Evolutionary conservation across 768 basidiomycete species (phyloP).

Genomic region (Sarcodon aspratus): DNA sequence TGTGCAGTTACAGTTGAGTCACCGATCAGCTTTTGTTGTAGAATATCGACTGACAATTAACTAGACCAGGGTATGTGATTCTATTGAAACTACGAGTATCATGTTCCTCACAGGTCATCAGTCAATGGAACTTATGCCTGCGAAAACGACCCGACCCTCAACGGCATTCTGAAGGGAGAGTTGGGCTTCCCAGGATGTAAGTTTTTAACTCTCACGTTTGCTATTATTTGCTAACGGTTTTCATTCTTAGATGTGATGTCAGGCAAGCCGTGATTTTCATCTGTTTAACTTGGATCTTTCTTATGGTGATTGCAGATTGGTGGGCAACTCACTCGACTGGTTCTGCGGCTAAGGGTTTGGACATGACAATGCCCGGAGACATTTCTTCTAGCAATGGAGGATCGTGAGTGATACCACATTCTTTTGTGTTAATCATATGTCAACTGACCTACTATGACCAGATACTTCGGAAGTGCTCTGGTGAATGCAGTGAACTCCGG

Average conservation of each 20-base stretch:
- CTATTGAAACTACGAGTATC: not conserved
- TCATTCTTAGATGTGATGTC: constrained; percentile 5
- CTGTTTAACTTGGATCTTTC: not conserved
- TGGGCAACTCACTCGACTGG: constrained; percentile 5
- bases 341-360: constrained; percentile 5
- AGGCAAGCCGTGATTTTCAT: not conserved
- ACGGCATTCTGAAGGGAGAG: constrained; percentile 6
- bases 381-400: not conserved
- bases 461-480: constrained; percentile 6
- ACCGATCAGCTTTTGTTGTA: not conserved
- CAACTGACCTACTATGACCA: not conserved
- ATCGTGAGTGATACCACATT: too few relatives aligned
- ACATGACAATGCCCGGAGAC: constrained; percentile 10
- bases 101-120: not conserved
- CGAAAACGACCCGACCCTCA: constrained; percentile 5
- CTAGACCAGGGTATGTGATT: constrained; percentile 8
- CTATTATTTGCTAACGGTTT: not conserved
- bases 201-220: not conserved
- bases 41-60: not conserved
- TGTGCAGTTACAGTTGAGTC: constrained; percentile 15
- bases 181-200: constrained; percentile 7
- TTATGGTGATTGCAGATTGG: constrained; percentile 3
- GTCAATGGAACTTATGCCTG: constrained; percentile 8
- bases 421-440: too few relatives aligned
- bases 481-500: constrained; percentile 5